Conservation (phyloP, 108 stramenopile species). For the Cylindrotheca closterium region DNA sequence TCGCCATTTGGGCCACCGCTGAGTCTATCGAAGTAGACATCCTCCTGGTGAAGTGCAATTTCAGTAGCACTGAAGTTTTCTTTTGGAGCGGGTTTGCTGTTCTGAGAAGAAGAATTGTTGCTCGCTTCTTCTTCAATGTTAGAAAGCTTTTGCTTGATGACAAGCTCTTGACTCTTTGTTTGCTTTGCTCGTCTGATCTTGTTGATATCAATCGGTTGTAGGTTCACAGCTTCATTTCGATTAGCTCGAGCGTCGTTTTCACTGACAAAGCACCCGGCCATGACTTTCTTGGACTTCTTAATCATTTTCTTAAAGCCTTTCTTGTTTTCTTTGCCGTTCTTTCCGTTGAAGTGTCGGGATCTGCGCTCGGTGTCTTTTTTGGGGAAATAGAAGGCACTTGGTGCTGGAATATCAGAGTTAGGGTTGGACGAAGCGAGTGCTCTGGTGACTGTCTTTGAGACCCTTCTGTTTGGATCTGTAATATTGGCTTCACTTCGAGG, state of each 20-base stretch:
- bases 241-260: background rate
- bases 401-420: conserved; percentile 12
- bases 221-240: background rate
- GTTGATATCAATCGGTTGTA: conserved; percentile 2
- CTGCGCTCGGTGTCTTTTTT: conserved; percentile 28
- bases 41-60: conserved; percentile 32
- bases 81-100: background rate
- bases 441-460: conserved; percentile 14
- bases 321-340: conserved; percentile 7
- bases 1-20: conserved; percentile 7
- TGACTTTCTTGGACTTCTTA: conserved; percentile 20
- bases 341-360: conserved; percentile 2
- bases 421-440: background rate
- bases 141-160: background rate
- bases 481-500: conserved; percentile 1
- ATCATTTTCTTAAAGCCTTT: conserved; percentile 1
- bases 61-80: background rate
- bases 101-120: background rate
- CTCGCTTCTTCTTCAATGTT: background rate
- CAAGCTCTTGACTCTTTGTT: background rate
- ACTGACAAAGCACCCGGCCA: conserved; percentile 18
- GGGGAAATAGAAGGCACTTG: conserved; percentile 36
- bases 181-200: background rate
- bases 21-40: conserved; percentile 30
- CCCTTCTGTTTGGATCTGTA: conserved; percentile 12